Base-by-base conservation (phyloP, 2,329 filamentous ascomycete genomes). In the Talaromyces sp. region DNA sequence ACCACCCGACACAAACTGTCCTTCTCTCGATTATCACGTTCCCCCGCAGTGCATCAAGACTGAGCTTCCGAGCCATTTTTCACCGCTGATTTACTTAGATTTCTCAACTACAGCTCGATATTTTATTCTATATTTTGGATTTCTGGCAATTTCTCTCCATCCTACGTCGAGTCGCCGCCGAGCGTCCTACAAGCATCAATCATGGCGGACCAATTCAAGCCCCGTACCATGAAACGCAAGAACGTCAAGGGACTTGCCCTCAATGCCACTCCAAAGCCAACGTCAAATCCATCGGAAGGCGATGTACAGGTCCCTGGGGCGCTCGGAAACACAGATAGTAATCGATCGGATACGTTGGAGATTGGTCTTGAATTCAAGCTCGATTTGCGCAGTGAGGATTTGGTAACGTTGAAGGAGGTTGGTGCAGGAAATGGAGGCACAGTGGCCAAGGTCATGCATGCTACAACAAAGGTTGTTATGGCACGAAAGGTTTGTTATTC, bases 311-410 rank as follows among this genome's bases (percentile, higher is more conserved):
- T 50, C 2, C 52, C 57, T 15, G 57, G 57, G 2, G 57, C 45
- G 17, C 76, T 82, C 56, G 82, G 79, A 22, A 84, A 85, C 68
- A 76, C 74, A 56, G 81, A 85, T 57, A 80, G 81, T 64, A 84
- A 81, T 63, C 78, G 81, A 57, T 83, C 81, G 63, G 87, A 89
- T 69, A 89, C 87, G 62, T 81, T 99, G 48, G 93, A 99, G 77
- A 97, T 99, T 69, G 94, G 94, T 19, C 90, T 97, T 62, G 94
- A 99, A 77, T 97, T 97, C 80, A 92, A 93, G 71, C 79, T 97
- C 51, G 91, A 99, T 71, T 79, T 97, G 67, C 86, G 89, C 67
- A 92, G 90, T 56, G 93, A 97, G 68, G 94, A 99, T 73, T 77
- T 99, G 53, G 87, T 97, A 66, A 87, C 96, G 36, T 78, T 99